Evolutionary conservation across 2,329 filamentous ascomycete species (phyloP).

Genomic region (Calonectria leucothoes): DNA sequence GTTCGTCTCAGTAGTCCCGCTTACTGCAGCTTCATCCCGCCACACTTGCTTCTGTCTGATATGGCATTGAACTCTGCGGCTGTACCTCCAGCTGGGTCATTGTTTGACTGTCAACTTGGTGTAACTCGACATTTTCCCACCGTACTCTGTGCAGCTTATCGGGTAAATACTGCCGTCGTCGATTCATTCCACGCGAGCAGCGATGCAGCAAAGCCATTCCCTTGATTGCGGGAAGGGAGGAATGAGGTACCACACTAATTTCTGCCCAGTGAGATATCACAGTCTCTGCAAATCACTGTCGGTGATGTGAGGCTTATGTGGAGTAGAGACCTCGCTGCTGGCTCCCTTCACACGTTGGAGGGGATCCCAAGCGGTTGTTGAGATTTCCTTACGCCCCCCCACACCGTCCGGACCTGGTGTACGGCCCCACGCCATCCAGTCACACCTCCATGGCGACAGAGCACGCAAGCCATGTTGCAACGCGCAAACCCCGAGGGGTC

Average conservation of each 20-base stretch:
- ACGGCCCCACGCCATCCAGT: neutral
- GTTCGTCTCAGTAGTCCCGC: neutral
- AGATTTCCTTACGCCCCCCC: neutral
- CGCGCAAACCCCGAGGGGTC: neutral
- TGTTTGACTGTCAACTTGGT: neutral
- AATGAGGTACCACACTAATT: too few relatives aligned
- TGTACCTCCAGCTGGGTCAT: neutral
- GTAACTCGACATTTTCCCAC: neutral
- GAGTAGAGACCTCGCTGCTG: too few relatives aligned
- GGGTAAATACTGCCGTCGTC: neutral
- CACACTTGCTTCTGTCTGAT: neutral
- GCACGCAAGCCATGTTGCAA: slow-evolving; percentile 11
- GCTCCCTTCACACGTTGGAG: neutral
- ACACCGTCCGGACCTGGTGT: neutral
- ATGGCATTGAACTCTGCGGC: neutral
- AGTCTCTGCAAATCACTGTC: too few relatives aligned
- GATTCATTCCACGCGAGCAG: neutral
- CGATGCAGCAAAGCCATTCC: too few relatives aligned
- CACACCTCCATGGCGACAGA: neutral
- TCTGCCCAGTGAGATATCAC: too few relatives aligned
- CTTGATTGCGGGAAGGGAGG: too few relatives aligned
- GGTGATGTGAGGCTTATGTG: too few relatives aligned
- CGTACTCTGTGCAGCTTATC: neutral
- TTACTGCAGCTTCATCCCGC: neutral
- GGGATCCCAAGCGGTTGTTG: neutral